Percentiles rank a stretch among this genome's conserved stretches.
phyloP scores from a whole-genome alignment of 2,329 filamentous ascomycete species.

The Endothia cerciana region DNA sequence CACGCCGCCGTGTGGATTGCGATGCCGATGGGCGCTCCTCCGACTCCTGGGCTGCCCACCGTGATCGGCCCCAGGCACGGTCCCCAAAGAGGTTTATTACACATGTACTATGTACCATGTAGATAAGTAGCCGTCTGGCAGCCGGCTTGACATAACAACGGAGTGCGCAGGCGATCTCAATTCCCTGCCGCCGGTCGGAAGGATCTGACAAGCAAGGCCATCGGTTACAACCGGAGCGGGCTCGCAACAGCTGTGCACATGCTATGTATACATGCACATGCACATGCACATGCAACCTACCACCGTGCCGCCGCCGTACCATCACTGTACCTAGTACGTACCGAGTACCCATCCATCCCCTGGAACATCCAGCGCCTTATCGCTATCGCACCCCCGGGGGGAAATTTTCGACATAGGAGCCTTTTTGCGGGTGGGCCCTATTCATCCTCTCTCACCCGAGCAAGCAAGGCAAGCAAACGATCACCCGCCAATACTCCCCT shows the following conservation, averaged over 20 bases:
- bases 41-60: not conserved
- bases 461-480: not conserved
- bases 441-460: not conserved
- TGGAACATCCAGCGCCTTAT: constrained; percentile 1
- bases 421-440: not conserved
- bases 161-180: too few species aligned
- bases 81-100: too few species aligned
- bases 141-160: too few species aligned
- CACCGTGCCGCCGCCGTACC: too few species aligned
- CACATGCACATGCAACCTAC: not conserved
- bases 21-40: not conserved
- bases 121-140: not conserved
- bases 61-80: constrained; percentile 15
- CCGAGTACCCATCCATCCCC: not conserved
- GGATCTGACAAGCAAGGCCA: not conserved
- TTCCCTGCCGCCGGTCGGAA: constrained; percentile 1
- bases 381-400: constrained; percentile 2
- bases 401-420: constrained; percentile 14
- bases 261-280: not conserved
- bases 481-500: not conserved
- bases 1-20: too few species aligned
- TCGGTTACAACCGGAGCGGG: constrained; percentile 17
- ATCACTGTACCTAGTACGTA: not conserved
- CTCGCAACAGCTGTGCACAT: not conserved
- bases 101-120: constrained; percentile 1